Conservation (phyloP, 768 basidiomycete genomes). For the Hypsizygus marmoreus region DNA sequence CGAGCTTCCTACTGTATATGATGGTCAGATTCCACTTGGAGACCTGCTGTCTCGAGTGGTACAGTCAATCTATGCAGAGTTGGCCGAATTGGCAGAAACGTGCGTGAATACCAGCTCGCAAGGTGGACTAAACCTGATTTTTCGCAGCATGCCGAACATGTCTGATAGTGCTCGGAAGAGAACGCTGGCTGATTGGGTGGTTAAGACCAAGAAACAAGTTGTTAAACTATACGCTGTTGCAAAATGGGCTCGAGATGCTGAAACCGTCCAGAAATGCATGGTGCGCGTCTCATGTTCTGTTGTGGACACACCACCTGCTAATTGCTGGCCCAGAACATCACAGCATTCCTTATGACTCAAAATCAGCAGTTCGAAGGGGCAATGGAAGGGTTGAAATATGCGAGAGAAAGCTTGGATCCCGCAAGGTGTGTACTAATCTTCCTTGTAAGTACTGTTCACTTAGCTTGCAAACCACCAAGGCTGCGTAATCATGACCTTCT, state of each 20-base stretch:
- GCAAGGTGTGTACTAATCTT: slow-evolving; percentile 58
- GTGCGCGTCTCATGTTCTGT: slow-evolving; percentile 33
- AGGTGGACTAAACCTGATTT: slow-evolving; percentile 5
- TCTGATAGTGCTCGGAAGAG: slow-evolving; percentile 81
- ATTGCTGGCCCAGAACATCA: slow-evolving; percentile 65
- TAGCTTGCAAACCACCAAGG: slow-evolving; percentile 38
- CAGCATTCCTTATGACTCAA: slow-evolving; percentile 83
- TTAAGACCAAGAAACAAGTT: slow-evolving; percentile 87
- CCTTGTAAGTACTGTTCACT: not conserved
- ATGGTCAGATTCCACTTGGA: slow-evolving; percentile 74
- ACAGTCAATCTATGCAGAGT: slow-evolving; percentile 80
- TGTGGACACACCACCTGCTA: slow-evolving; percentile 3
- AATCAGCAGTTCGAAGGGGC: slow-evolving; percentile 81
- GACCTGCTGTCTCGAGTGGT: slow-evolving; percentile 76
- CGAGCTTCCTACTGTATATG: slow-evolving; percentile 72
- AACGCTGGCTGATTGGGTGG: slow-evolving; percentile 84
- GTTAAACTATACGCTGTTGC: slow-evolving; percentile 85
- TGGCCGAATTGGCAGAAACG: slow-evolving; percentile 87
- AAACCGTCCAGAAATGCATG: slow-evolving; percentile 87
- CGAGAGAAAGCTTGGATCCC: slow-evolving; percentile 69
- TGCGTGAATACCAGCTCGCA: slow-evolving; percentile 38
- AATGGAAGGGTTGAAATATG: slow-evolving; percentile 60
- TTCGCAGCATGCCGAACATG: slow-evolving; percentile 72
- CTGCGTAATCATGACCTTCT: slow-evolving; percentile 92
- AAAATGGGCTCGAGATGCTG: slow-evolving; percentile 86